Evolutionary conservation across 179 eudicot species (phyloP).

Genomic region (Heliamphora pulchella): DNA sequence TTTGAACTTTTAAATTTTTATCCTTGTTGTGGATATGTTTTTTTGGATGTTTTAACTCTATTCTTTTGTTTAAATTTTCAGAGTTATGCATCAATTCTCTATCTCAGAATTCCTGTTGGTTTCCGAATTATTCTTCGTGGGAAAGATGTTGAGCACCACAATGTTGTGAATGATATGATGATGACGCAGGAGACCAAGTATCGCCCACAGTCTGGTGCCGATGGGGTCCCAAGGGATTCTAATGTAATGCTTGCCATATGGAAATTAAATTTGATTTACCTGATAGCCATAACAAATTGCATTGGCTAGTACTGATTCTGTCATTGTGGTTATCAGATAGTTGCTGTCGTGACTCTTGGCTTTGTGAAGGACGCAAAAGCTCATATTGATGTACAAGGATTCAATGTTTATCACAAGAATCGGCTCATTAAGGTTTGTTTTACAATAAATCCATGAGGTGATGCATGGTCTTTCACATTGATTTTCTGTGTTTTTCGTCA

Average conservation of each 20-base stretch:
- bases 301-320: constrained; percentile 13
- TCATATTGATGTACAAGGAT: constrained; percentile 97
- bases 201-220: constrained; percentile 71
- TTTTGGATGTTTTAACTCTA: background rate
- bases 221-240: constrained; percentile 60
- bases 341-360: constrained; percentile 87
- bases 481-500: background rate
- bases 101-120: constrained; percentile 71
- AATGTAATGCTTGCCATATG: constrained; percentile 46
- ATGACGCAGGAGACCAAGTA: constrained; percentile 78
- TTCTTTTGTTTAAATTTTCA: constrained; percentile 28
- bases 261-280: background rate
- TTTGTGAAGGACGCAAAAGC: constrained; percentile 91
- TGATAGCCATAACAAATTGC: constrained; percentile 11
- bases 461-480: background rate
- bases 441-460: background rate
- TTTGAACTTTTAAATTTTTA: background rate
- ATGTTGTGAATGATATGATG: constrained; percentile 96
- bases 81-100: constrained; percentile 95
- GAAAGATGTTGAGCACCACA: constrained; percentile 92
- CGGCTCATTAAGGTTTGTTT: constrained; percentile 85
- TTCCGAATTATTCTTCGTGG: constrained; percentile 90
- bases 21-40: background rate
- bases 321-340: constrained; percentile 45
- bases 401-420: constrained; percentile 96